Percentiles rank a stretch among this genome's conserved stretches.
These are phyloP conservation scores for Serendipita vermifera DNA, from an alignment of 768 basidiomycete genomes.

Conservation along the genomic window DNA sequence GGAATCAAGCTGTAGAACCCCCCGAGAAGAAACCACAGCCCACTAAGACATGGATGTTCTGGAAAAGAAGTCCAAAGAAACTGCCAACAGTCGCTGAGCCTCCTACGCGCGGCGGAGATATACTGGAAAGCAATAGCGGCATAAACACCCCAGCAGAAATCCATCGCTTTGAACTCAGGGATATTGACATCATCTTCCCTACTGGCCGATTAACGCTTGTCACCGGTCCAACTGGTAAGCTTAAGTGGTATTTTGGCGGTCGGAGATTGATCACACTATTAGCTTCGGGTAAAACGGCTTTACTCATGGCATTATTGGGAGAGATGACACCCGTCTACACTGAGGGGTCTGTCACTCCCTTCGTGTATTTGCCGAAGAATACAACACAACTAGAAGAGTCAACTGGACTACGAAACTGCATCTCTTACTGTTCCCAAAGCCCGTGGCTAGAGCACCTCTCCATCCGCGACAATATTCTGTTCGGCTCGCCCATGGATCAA, in stretches of 20 bases:
- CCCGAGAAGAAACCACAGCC: conserved; percentile 8
- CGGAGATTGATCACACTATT: background rate
- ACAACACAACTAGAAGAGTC: conserved; percentile 22
- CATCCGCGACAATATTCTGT: conserved; percentile 70
- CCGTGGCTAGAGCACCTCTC: conserved; percentile 61
- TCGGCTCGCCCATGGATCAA: conserved; percentile 54
- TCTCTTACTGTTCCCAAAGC: conserved; percentile 63
- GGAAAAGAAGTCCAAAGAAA: background rate
- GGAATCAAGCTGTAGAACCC: conserved; percentile 19
- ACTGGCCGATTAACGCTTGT: conserved; percentile 27
- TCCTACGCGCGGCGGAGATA: too few species aligned
- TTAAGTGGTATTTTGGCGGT: conserved; percentile 22
- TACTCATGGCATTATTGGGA: conserved; percentile 24
- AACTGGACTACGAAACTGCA: conserved; percentile 27
- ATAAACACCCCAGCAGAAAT: background rate
- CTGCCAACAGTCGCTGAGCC: background rate
- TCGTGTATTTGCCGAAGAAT: conserved; percentile 24
- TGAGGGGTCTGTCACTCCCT: conserved; percentile 13
- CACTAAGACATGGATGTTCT: conserved; percentile 3
- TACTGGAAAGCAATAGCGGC: background rate
- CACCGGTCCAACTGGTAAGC: conserved; percentile 25
- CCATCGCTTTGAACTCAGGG: conserved; percentile 22
- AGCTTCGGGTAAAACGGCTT: conserved; percentile 2
- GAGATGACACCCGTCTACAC: conserved; percentile 13
- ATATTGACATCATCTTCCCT: conserved; percentile 27